Evolutionary conservation across 1,284 basidiomycete genomes (phyloP).

Genomic region (Xerocomus amazonicus): DNA sequence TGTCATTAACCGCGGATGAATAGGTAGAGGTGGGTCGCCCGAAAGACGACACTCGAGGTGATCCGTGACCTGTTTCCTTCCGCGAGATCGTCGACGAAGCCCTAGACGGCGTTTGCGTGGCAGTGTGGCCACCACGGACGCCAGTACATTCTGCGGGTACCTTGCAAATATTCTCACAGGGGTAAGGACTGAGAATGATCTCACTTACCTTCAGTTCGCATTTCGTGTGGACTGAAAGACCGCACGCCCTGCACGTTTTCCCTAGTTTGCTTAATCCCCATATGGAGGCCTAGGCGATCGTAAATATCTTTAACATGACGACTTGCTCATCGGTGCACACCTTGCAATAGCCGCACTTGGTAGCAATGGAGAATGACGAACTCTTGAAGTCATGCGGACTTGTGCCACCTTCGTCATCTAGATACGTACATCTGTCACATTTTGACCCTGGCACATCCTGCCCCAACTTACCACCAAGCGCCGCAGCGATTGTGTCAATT

Average conservation of each 20-base stretch:
- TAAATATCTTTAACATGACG: slow-evolving; percentile 2
- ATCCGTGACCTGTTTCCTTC: slow-evolving; percentile 23
- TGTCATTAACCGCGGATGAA: slow-evolving; percentile 16
- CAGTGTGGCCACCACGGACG: slow-evolving; percentile 21
- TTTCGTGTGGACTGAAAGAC: slow-evolving; percentile 76
- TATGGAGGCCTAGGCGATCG: slow-evolving; percentile 59
- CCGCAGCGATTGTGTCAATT: slow-evolving; percentile 54
- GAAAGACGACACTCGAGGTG: slow-evolving; percentile 6
- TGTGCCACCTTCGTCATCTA: slow-evolving; percentile 70
- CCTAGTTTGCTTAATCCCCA: slow-evolving; percentile 85
- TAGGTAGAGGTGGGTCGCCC: slow-evolving; percentile 7
- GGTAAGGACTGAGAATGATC: slow-evolving; percentile 2
- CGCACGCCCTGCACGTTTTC: slow-evolving; percentile 76
- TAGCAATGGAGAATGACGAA: slow-evolving; percentile 79
- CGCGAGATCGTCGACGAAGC: slow-evolving; percentile 34
- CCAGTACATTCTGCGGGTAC: slow-evolving; percentile 70
- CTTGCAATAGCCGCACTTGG: slow-evolving; percentile 77
- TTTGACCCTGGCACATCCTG: not conserved
- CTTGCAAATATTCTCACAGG: slow-evolving; percentile 35
- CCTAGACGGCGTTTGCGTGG: slow-evolving; percentile 26
- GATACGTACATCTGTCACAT: slow-evolving; percentile 2
- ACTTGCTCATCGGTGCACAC: slow-evolving; percentile 35
- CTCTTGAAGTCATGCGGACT: slow-evolving; percentile 78
- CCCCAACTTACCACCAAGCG: slow-evolving; percentile 58
- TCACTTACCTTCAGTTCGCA: slow-evolving; percentile 74